Evolutionary conservation across 2,329 filamentous ascomycete species (phyloP), one percentile per base, ranked within the genome.

Genomic region (Aspergillus bombycis): DNA sequence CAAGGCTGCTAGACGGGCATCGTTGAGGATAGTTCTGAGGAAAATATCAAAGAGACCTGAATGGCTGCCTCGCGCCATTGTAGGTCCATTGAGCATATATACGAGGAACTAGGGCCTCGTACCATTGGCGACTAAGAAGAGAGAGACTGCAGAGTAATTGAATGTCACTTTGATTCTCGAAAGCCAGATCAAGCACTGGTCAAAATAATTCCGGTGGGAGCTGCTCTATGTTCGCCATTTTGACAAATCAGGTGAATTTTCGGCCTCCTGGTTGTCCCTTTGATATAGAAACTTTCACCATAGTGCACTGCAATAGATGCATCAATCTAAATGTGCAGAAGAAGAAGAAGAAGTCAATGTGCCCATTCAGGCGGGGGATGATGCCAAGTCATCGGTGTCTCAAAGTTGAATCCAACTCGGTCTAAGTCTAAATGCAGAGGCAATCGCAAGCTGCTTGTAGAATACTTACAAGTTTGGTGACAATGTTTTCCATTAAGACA

Each of bases 21-120:
- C 55, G n/a, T 3, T 26, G 23, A 48, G 46, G 12, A 63, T 56
- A 5, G 54, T 59, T 11, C 48, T 14, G 2, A 63, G 26, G 28
- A 61, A 61, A 65, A 8, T 45, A 60, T 61, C 57, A 65, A 7
- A 65, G 57, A 12, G 21, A 36, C 52, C 28, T 41, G 30, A 55
- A 63, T 14, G 54, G 30, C 30, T 65, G 30, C 41, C 54, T 46
- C 16, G 34, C 61, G 6, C 63, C 61, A 56, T 63, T 62, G 34
- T 61, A 65, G 19, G 54, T 43, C 63, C 60, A 56, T 56, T 54
- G n/a, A 28, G 52, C 34, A n/a, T 54, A 54, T 36, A 54, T 30
- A 32, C 52, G 19, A 54, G 30, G 23, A 36, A n/a, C 21, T 7
- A 54, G 30, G 21, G 28, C 12, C 30, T 11, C 30, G 12, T 19